These are phyloP conservation scores for Hygrophoropsis aurantiaca DNA, from an alignment of 768 basidiomycete genomes.

Conservation along the genomic window DNA sequence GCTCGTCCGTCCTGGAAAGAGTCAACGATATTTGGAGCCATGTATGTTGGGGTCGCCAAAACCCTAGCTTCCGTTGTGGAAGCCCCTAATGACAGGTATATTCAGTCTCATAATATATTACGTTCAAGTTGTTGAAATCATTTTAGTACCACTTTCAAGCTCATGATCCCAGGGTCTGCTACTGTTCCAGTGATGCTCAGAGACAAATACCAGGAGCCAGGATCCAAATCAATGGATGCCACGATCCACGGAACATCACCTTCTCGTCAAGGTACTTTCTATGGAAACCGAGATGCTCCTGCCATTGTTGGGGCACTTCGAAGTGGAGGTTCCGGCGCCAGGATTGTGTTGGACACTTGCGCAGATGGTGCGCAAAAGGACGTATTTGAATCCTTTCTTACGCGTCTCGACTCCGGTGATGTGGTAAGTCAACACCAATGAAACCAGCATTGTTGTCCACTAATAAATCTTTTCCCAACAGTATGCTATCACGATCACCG, in stretches of 20 bases:
- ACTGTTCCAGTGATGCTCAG: slow-evolving; percentile 50
- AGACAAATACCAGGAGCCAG: slow-evolving; percentile 35
- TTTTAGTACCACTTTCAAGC: slow-evolving; percentile 38
- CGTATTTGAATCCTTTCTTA: slow-evolving; percentile 48
- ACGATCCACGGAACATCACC: slow-evolving; percentile 34
- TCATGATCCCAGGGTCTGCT: slow-evolving; percentile 52
- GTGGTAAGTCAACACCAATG: slow-evolving; percentile 41
- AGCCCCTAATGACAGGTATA: slow-evolving; percentile 1
- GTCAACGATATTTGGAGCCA: slow-evolving; percentile 67
- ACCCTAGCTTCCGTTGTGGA: not conserved
- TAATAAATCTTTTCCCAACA: slow-evolving; percentile 22
- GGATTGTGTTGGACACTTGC: slow-evolving; percentile 38
- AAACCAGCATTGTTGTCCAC: not conserved
- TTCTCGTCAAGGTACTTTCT: slow-evolving; percentile 62
- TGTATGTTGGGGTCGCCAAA: slow-evolving; percentile 34
- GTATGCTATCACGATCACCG: slow-evolving; percentile 58
- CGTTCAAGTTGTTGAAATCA: slow-evolving; percentile 15
- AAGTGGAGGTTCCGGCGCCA: slow-evolving; percentile 49
- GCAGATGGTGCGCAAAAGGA: slow-evolving; percentile 43
- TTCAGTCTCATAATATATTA: not conserved
- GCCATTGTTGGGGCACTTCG: slow-evolving; percentile 54
- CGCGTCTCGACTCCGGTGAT: slow-evolving; percentile 51
- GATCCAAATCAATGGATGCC: slow-evolving; percentile 36
- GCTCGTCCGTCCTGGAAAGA: slow-evolving; percentile 40
- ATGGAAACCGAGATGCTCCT: slow-evolving; percentile 44